Percentiles rank a stretch among this genome's conserved stretches.
Evolutionary conservation across 805 yeast species (phyloP).

Genomic region (Teunomyces barrocoloradensis): DNA sequence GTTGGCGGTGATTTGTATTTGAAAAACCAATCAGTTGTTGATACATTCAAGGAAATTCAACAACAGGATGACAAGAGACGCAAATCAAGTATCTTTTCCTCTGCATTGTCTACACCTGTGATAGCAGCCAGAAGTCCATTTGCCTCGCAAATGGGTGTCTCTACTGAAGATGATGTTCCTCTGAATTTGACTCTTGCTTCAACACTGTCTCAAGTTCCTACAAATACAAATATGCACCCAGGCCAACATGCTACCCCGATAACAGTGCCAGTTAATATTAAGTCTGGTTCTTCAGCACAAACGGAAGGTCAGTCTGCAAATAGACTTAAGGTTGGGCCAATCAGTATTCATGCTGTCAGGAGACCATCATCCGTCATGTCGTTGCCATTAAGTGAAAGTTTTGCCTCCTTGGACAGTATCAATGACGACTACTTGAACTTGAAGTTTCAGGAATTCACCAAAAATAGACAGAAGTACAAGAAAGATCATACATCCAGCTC

Average conservation of each 20-base stretch:
- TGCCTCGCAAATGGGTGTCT: slow-evolving; percentile 8
- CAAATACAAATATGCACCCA: neutral
- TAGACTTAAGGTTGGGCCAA: slow-evolving; percentile 33
- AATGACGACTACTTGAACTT: slow-evolving; percentile 53
- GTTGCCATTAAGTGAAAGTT: slow-evolving; percentile 67
- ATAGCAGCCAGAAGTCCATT: slow-evolving; percentile 17
- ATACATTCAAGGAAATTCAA: slow-evolving; percentile 43
- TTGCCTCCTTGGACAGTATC: slow-evolving; percentile 73
- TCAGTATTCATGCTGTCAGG: slow-evolving; percentile 21
- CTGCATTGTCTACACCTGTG: slow-evolving; percentile 12
- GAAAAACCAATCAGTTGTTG: slow-evolving; percentile 40
- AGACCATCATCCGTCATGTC: slow-evolving; percentile 67
- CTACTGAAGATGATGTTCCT: slow-evolving; percentile 1
- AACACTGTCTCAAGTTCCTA: neutral
- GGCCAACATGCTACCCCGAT: neutral
- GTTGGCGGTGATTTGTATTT: slow-evolving; percentile 46
- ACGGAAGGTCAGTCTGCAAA: neutral
- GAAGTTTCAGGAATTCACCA: slow-evolving; percentile 35
- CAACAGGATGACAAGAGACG: slow-evolving; percentile 40
- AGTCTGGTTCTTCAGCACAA: slow-evolving; percentile 9
- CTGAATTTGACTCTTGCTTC: neutral
- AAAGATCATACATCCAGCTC: slow-evolving; percentile 6
- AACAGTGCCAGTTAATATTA: neutral
- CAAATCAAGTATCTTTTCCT: slow-evolving; percentile 25
- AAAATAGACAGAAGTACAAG: slow-evolving; percentile 11